Evolutionary conservation across 768 basidiomycete species (phyloP), one percentile per base, ranked within the genome.

Genomic region (Rhizopogon rudus): DNA sequence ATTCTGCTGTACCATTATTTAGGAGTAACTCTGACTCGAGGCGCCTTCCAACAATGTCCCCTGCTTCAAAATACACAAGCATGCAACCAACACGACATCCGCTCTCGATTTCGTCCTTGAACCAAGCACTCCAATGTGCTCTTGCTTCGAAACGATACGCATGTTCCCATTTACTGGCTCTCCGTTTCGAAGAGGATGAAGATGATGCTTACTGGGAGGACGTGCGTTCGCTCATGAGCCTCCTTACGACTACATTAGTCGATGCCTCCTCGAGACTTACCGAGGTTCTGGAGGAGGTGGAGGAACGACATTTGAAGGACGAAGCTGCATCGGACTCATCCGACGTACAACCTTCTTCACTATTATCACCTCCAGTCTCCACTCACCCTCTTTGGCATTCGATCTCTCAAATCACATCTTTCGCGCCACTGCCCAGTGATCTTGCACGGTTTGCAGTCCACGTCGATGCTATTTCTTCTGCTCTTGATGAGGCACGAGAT

Each of bases 131-230:
- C 4, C 83, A 88, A 54, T 77, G 76, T n/a, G 84, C 89, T 0
- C 59, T 91, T 13, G 77, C 83, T 3, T 81, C 89, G 16, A 88
- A 86, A 59, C 81, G 91, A 13, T 91, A 88, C 62, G 80, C 90
- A 0, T 89, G 87, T 54, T 80, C 91, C 2, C 88, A 93, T 65
- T 75, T 93, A 3, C 76, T 93, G 3, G 91, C 91, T 4, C 67
- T 93, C 48, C 78, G 91, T 2, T 93, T 93, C 64, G 75, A 72
- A 69, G 84, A 86, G 44, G 82, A 81, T 46, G 87, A 85, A 35
- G 87, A 89, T 58, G 84, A 86, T 50, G 74, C 77, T 5, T 93
- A 93, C 61, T 93, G 91, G 91, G 91, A 92, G 61, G 86, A 92
- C 61, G 89, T 89, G 29, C 79, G 86, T 13, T 82, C 84, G 28